Base-by-base conservation (phyloP, 306 rosid genomes). In the Arachis stenosperma region DNA sequence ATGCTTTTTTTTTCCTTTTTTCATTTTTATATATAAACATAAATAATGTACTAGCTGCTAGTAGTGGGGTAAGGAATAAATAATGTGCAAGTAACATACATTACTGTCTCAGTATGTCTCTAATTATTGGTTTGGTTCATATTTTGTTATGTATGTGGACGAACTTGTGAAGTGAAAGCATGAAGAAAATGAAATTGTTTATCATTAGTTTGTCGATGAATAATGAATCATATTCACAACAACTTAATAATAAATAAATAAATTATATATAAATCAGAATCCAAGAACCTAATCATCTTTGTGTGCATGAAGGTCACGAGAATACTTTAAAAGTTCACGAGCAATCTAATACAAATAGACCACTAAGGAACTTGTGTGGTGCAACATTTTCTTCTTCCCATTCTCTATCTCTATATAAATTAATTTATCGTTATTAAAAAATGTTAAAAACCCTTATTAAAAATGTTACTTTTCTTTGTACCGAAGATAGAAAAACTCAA, bases 281-380 rank as follows among this genome's bases (percentile, higher is more conserved):
- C 64, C 56, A 81, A 59, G 61, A 81, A 59, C 22, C 81, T 73
- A 79, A 76, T 75, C 41, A 67, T 69, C 5, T 58, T 13, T 60
- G 17, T 59, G 67, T 51, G 85, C 76, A 71, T 79, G 75, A 66
- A 74, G 88, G 73, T 89, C 94, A 89, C 93, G 89, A 71, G 90
- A 60, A 66, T 44, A 22, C 61, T 52, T 70, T 5, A 56, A 67
- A 75, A 75, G 85, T 84, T 86, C 94, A 89, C 95, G 95, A 86
- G 88, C 83, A 44, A 74, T 60, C 59, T 40, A 78, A 4, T 88
- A 81, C 89, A 69, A 81, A 59, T 81, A 58, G 86, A 86, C 88
- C 89, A 86, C 85, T 79, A 63, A 76, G 82, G 81, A 84, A 22
- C 39, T 69, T 81, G 42, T 67, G 69, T 67, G 70, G 74, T 69